Evolutionary conservation across 257 asterid genomes (phyloP).

Genomic region (Echites panduratus): DNA sequence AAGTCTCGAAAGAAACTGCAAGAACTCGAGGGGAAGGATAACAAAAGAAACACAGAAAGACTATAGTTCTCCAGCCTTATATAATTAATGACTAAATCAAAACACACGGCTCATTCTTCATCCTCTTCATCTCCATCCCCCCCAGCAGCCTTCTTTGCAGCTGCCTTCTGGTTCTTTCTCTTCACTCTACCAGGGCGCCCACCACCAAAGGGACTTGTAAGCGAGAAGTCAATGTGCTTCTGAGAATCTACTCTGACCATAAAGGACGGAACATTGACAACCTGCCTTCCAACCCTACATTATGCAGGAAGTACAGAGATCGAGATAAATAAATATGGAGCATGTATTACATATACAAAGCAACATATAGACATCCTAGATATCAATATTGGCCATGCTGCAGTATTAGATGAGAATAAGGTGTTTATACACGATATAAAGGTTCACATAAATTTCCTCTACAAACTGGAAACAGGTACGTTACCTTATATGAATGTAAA

Average conservation of each 20-base stretch:
- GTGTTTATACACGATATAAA: no score
- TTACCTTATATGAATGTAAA: neutral
- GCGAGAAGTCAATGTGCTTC: conserved; percentile 52
- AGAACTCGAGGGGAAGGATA: neutral
- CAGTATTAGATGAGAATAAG: no score
- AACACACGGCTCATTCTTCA: conserved; percentile 23
- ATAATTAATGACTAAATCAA: neutral
- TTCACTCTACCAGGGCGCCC: conserved; percentile 58
- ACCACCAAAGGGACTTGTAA: conserved; percentile 53
- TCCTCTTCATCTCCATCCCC: conserved; percentile 52
- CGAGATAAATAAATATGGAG: no score
- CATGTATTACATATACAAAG: neutral
- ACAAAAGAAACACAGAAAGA: neutral
- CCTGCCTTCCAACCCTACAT: conserved; percentile 52
- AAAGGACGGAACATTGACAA: conserved; percentile 48
- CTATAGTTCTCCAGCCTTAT: neutral
- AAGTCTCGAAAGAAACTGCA: neutral
- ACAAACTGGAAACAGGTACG: no score
- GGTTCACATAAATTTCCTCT: no score
- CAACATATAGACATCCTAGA: neutral
- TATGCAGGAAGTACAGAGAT: no score
- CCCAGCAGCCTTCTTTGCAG: conserved; percentile 52
- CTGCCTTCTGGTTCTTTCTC: conserved; percentile 50
- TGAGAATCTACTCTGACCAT: conserved; percentile 50
- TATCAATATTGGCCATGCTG: no score